Percentiles rank a stretch among this genome's conserved stretches.
Evolutionary conservation across 495 filamentous ascomycete genomes (phyloP).

Genomic region (Astrothelium macrocarpum): DNA sequence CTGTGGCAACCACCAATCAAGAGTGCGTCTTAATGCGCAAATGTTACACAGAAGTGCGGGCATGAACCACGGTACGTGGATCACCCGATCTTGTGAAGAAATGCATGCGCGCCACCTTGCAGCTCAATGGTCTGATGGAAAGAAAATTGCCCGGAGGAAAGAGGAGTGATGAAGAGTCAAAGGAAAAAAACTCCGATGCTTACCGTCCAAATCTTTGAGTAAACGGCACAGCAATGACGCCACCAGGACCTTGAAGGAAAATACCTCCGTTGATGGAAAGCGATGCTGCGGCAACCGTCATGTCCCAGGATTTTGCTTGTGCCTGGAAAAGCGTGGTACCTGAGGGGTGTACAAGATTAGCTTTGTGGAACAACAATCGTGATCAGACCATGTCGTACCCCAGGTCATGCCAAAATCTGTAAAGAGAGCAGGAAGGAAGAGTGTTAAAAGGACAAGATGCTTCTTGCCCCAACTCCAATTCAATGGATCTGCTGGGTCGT

Average conservation of each 20-base stretch:
- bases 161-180: neutral
- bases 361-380: neutral
- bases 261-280: slow-evolving; percentile 43
- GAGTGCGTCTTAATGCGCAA: neutral
- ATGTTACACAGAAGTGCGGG: neutral
- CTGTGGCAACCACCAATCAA: neutral
- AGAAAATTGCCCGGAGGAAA: neutral
- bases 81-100: neutral
- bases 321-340: slow-evolving; percentile 35
- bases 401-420: slow-evolving; percentile 40
- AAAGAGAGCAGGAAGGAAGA: slow-evolving; percentile 18
- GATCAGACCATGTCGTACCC: slow-evolving; percentile 25
- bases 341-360: neutral
- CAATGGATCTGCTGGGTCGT: slow-evolving; percentile 22
- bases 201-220: slow-evolving; percentile 42
- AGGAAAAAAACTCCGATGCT: slow-evolving; percentile 7
- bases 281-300: slow-evolving; percentile 33
- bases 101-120: neutral
- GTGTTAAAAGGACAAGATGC: slow-evolving; percentile 14
- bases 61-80: neutral
- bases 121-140: neutral
- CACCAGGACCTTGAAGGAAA: slow-evolving; percentile 44
- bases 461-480: slow-evolving; percentile 25
- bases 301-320: slow-evolving; percentile 40
- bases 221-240: slow-evolving; percentile 42